Percentiles rank a stretch among this genome's conserved stretches.
These are phyloP conservation scores for Aspergillus udagawae DNA, from an alignment of 2,329 filamentous ascomycete genomes.

Conservation along the genomic window DNA sequence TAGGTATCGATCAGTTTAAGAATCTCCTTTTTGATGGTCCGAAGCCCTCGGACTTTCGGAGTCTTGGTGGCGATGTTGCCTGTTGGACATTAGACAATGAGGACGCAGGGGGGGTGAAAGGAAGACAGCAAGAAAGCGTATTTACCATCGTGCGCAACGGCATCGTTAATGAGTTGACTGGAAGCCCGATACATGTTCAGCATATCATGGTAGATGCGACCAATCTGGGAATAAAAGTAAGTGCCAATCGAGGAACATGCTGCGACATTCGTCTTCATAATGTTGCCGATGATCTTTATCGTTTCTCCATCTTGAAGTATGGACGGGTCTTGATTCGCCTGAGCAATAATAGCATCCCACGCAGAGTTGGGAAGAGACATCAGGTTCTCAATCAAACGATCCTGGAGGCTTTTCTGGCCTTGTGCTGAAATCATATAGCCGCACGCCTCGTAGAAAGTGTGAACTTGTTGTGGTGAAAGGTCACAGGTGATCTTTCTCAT, in stretches of 20 bases:
- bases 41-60: conserved; percentile 88
- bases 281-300: conserved; percentile 98
- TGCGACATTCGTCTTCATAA: conserved; percentile 99
- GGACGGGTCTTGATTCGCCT: conserved; percentile 77
- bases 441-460: conserved; percentile 98
- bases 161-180: conserved; percentile 92
- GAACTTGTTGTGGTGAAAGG: conserved; percentile 91
- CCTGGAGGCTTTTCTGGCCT: conserved; percentile 89
- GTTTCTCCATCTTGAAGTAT: conserved; percentile 89
- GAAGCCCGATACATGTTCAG: conserved; percentile 97
- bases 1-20: conserved; percentile 97
- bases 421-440: conserved; percentile 99
- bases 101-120: not conserved
- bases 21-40: conserved; percentile 99
- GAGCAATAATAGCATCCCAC: conserved; percentile 91
- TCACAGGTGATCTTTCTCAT: conserved; percentile 95
- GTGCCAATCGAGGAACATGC: conserved; percentile 93
- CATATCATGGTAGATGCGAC: conserved; percentile 97
- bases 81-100: conserved; percentile 33
- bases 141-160: conserved; percentile 77
- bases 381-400: conserved; percentile 82
- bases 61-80: conserved; percentile 94
- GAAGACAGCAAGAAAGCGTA: not conserved
- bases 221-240: conserved; percentile 98
- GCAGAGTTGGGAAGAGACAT: conserved; percentile 92